Evolutionary conservation across 176 grass and related monocot genomes (phyloP), one percentile per base, ranked within the genome.

Genomic region (Melocanna baccifera): DNA sequence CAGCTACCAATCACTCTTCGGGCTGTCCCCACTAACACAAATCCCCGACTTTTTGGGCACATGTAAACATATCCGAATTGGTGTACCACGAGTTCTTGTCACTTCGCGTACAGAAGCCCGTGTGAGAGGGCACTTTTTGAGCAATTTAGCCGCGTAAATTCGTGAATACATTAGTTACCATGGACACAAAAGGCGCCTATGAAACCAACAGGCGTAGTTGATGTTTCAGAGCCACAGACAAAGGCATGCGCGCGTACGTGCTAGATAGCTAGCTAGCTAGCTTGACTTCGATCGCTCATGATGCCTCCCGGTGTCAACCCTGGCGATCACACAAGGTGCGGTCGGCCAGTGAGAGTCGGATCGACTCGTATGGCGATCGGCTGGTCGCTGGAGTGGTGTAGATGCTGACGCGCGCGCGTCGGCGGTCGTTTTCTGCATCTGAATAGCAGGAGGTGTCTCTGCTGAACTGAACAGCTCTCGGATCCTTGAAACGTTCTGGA

Each of bases 271-370:
- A n/a, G 53, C 8, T 56, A 42, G 9, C 41, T 2, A 10, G 41
- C 41, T 42, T 9, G 40, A 9, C 40, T 8, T 41, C 40, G 40
- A 41, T 42, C 41, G 41, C 41, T 42, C 41, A 2, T 42, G 41
- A 42, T 42, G 41, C 39, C 73, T 34, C 77, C 39, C 20, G 52
- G 77, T 81, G 87, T 68, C 82, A 6, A 18, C 2, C 62, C 45
- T 67, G 63, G 72, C 55, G 78, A 90, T 86, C 79, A 59, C 78
- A 67, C 78, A 67, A 66, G 65, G 65, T 86, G 88, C 77, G 75
- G 3, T 15, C 79, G 15, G 50, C 6, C 16, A 10, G 70, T 52
- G 57, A 73, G 52, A 9, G 73, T 15, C 42, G 30, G 29, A 25
- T 62, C 64, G 3, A 5, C 32, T 84, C 71, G 55, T 47, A 36